A percentile compares a stretch with the other conserved stretches of the same genome.
phyloP scores from a whole-genome alignment of 2,329 filamentous ascomycete species.

The Mollisiaceae sp. region DNA sequence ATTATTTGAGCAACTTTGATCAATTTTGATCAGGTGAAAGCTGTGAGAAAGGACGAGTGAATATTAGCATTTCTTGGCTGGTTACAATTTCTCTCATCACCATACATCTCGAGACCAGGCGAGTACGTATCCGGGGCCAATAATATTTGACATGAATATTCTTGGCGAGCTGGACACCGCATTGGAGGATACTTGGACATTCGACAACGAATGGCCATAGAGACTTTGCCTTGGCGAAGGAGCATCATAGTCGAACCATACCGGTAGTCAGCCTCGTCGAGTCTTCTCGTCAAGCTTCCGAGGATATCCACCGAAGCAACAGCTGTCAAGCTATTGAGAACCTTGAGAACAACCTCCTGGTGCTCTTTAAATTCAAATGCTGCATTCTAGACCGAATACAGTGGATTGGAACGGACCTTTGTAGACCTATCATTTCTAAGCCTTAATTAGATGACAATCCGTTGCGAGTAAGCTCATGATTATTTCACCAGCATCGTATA shows the following conservation, averaged over 20 bases:
- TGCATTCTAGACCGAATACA: too few species aligned
- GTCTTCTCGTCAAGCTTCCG: too few species aligned
- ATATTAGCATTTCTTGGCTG: constrained; percentile 5
- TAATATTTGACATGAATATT: not conserved
- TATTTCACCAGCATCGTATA: too few species aligned
- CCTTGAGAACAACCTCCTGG: too few species aligned
- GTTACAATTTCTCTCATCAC: not conserved
- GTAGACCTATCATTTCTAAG: too few species aligned
- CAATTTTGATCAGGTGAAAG: not conserved
- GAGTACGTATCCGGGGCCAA: not conserved
- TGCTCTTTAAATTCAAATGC: too few species aligned
- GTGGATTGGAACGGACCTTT: too few species aligned
- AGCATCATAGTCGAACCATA: too few species aligned
- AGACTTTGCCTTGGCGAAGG: not conserved
- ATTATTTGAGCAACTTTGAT: not conserved
- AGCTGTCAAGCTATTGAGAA: too few species aligned
- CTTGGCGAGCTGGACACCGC: not conserved
- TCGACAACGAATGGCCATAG: not conserved
- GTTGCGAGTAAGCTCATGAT: not conserved
- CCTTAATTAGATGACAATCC: too few species aligned
- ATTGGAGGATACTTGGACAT: not conserved
- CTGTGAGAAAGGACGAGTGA: not conserved
- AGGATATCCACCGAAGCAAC: too few species aligned
- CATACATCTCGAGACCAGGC: not conserved
- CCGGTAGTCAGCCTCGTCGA: too few species aligned